These are phyloP conservation scores for Camellia lanceoleosa DNA, from an alignment of 148 eudicot species.

Conservation along the genomic window DNA sequence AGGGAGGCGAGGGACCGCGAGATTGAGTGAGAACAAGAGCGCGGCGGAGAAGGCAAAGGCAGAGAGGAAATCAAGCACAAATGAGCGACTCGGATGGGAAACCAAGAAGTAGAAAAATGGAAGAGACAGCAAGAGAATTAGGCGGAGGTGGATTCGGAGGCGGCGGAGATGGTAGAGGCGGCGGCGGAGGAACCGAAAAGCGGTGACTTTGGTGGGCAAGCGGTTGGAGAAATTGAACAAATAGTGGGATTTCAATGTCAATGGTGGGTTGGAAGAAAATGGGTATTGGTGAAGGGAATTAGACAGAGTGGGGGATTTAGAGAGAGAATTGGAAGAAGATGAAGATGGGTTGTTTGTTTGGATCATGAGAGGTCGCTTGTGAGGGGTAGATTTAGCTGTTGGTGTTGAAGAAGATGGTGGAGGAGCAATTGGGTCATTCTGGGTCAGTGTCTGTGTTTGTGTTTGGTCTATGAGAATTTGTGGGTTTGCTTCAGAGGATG, in stretches of 20 bases:
- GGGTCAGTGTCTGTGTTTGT: background rate
- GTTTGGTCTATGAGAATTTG: constrained; percentile 33
- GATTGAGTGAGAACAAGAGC: constrained; percentile 72
- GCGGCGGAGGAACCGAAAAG: constrained; percentile 43
- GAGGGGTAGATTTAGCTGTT: constrained; percentile 52
- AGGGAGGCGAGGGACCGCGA: constrained; percentile 77
- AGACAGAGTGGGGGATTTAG: constrained; percentile 59
- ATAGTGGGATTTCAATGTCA: constrained; percentile 28
- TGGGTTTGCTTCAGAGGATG: constrained; percentile 7
- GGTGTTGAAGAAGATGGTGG: constrained; percentile 19
- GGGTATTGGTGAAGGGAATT: constrained; percentile 51
- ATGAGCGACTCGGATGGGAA: constrained; percentile 73
- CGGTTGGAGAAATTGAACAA: constrained; percentile 23
- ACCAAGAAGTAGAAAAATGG: constrained; percentile 81
- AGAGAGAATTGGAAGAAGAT: constrained; percentile 27
- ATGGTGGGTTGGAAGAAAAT: constrained; percentile 28
- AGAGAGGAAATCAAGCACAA: constrained; percentile 75
- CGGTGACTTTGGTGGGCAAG: constrained; percentile 36
- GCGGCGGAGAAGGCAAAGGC: constrained; percentile 92
- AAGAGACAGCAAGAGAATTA: constrained; percentile 48
- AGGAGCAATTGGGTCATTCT: constrained; percentile 39
- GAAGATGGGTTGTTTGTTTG: constrained; percentile 25
- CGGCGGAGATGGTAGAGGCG: constrained; percentile 41
- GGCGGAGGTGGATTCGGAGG: constrained; percentile 48
- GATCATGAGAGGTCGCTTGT: constrained; percentile 65